These are phyloP conservation scores for Trypanosoma scelopori DNA, from an alignment of 208 protist genomes.

Conservation along the genomic window DNA sequence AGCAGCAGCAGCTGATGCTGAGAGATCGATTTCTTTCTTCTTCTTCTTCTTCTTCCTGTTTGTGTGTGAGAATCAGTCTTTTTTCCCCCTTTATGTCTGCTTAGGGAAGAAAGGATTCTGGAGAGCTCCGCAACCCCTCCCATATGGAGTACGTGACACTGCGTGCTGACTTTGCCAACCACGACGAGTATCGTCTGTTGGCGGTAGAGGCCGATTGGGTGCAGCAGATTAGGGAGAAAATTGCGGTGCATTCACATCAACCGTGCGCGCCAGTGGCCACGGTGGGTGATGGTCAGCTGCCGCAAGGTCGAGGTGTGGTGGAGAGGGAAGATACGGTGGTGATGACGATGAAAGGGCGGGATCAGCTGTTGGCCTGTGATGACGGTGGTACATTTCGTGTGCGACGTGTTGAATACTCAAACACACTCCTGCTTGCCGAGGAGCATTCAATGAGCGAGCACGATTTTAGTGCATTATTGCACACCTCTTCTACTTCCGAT, in stretches of 20 bases:
- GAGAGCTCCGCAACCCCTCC: too few relatives aligned
- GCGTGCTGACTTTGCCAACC: constrained; percentile 36
- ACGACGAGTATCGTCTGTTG: constrained; percentile 49
- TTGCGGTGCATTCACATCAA: not conserved
- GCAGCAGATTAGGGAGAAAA: constrained; percentile 14
- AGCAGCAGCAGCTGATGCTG: too few relatives aligned
- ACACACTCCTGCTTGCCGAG: constrained; percentile 57
- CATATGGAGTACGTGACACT: constrained; percentile 57
- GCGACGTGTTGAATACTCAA: constrained; percentile 81
- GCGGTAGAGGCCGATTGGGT: constrained; percentile 38
- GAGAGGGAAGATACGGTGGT: constrained; percentile 4
- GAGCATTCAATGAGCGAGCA: constrained; percentile 21
- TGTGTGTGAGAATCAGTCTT: not conserved
- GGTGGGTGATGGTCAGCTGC: not conserved
- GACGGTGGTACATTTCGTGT: constrained; percentile 32
- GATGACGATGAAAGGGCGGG: constrained; percentile 48
- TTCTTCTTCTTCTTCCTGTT: not conserved
- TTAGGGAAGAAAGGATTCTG: not conserved
- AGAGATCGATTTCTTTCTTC: too few relatives aligned
- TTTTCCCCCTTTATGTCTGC: not conserved
- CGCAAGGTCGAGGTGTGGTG: not conserved
- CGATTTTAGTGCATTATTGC: not conserved
- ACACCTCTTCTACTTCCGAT: not conserved
- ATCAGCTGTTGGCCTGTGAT: constrained; percentile 40
- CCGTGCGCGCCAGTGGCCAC: not conserved